A percentile compares a stretch with the other conserved stretches of the same genome.
Evolutionary conservation across 768 basidiomycete genomes (phyloP).

Genomic region (Mycena pura): DNA sequence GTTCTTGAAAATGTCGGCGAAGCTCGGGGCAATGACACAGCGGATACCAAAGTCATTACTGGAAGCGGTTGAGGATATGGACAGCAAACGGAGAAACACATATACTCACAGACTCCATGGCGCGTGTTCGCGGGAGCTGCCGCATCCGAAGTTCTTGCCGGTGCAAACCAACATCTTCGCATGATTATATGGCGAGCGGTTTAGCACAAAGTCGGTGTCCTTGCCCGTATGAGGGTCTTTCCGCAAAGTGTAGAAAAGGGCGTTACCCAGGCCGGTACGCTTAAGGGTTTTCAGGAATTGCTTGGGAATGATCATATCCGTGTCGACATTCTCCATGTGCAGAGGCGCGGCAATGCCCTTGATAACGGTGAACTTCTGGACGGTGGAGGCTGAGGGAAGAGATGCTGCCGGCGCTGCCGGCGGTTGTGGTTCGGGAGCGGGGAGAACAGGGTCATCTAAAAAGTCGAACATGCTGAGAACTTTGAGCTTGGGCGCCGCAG

Average conservation of each 20-base stretch:
- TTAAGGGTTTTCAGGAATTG: slow-evolving; percentile 94
- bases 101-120: slow-evolving; percentile 82
- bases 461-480: slow-evolving; percentile 75
- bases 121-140: slow-evolving; percentile 90
- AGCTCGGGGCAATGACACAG: slow-evolving; percentile 86
- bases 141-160: slow-evolving; percentile 91
- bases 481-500: slow-evolving; percentile 66
- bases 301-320: slow-evolving; percentile 94
- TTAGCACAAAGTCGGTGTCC: slow-evolving; percentile 85
- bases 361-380: slow-evolving; percentile 70
- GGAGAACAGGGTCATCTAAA: slow-evolving; percentile 69
- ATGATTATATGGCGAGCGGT: slow-evolving; percentile 76
- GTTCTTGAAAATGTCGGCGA: slow-evolving; percentile 90
- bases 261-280: slow-evolving; percentile 84
- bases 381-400: slow-evolving; percentile 50
- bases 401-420: slow-evolving; percentile 40
- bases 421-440: slow-evolving; percentile 57
- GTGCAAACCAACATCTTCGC: slow-evolving; percentile 84
- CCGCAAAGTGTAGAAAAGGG: slow-evolving; percentile 82
- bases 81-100: not conserved
- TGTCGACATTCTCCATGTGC: slow-evolving; percentile 86
- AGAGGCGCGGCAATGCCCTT: slow-evolving; percentile 83
- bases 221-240: slow-evolving; percentile 80
- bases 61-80: slow-evolving; percentile 7
- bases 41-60: slow-evolving; percentile 92